Conservation (phyloP, 345 rosid genomes). For the Punica granatum region DNA sequence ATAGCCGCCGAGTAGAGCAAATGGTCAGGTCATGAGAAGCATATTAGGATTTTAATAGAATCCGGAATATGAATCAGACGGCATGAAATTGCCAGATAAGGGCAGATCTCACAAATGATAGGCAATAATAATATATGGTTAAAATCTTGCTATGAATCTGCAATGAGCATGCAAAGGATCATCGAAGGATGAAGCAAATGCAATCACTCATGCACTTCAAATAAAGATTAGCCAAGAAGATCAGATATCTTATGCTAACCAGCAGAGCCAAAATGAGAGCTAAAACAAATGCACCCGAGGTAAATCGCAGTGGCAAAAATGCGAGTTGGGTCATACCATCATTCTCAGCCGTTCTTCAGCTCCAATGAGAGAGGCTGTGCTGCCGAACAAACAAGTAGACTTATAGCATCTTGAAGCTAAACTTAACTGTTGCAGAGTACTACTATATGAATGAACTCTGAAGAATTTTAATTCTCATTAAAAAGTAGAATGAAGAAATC, state of each 20-base stretch:
- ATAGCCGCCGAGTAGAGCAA: slow-evolving; percentile 12
- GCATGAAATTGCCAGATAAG: slow-evolving; percentile 66
- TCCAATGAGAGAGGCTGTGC: slow-evolving; percentile 95
- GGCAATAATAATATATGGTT: slow-evolving; percentile 66
- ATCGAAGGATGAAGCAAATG: background rate
- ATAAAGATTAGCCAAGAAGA: slow-evolving; percentile 5
- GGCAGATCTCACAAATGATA: slow-evolving; percentile 75
- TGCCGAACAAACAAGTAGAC: slow-evolving; percentile 42
- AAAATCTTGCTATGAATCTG: slow-evolving; percentile 84
- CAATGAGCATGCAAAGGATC: slow-evolving; percentile 13
- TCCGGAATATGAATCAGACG: background rate
- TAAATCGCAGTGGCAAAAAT: slow-evolving; percentile 68
- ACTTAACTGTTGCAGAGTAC: background rate
- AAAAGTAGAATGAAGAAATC: background rate
- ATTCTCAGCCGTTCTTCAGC: slow-evolving; percentile 59
- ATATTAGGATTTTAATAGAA: background rate
- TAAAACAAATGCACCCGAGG: slow-evolving; percentile 56
- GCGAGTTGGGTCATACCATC: slow-evolving; percentile 85
- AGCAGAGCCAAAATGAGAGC: slow-evolving; percentile 79
- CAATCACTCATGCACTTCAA: background rate
- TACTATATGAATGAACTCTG: background rate
- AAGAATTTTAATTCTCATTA: background rate
- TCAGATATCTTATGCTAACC: slow-evolving; percentile 43
- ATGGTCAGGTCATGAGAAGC: background rate
- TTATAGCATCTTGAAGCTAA: slow-evolving; percentile 18